These are phyloP conservation scores for Schizonepeta tenuifolia DNA, from an alignment of 257 asterid species.

Conservation along the genomic window DNA sequence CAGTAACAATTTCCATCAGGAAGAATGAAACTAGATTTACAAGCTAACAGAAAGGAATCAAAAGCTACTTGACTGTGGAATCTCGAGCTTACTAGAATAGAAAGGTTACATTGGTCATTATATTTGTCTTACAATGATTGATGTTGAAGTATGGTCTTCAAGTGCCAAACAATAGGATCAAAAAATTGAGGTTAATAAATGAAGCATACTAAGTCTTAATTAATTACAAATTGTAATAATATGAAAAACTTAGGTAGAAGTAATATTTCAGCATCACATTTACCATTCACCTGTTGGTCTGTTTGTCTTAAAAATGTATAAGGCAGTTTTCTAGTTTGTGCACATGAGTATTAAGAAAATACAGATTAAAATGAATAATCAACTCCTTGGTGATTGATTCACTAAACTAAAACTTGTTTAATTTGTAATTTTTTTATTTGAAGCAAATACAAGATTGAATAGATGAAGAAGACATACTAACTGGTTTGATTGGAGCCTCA, in stretches of 20 bases:
- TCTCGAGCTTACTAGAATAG: background rate
- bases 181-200: background rate
- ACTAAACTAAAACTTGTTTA: background rate
- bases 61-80: background rate
- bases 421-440: background rate
- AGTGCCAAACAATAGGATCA: background rate
- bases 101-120: background rate
- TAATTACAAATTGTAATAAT: background rate
- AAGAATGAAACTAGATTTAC: background rate
- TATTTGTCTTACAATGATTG: background rate
- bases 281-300: background rate
- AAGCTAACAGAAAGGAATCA: conserved; percentile 3
- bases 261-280: background rate
- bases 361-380: conserved; percentile 20
- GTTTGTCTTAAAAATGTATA: background rate
- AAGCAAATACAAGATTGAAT: conserved; percentile 6
- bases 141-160: conserved; percentile 1
- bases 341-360: background rate
- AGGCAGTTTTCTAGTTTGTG: background rate
- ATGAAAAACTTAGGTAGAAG: background rate
- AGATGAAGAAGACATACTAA: conserved; percentile 66
- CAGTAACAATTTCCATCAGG: background rate
- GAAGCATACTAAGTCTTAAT: background rate
- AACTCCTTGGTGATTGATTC: conserved; percentile 5
- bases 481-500: conserved; percentile 87